Conservation (phyloP, 495 filamentous ascomycete genomes). For the Monascus purpureus region DNA sequence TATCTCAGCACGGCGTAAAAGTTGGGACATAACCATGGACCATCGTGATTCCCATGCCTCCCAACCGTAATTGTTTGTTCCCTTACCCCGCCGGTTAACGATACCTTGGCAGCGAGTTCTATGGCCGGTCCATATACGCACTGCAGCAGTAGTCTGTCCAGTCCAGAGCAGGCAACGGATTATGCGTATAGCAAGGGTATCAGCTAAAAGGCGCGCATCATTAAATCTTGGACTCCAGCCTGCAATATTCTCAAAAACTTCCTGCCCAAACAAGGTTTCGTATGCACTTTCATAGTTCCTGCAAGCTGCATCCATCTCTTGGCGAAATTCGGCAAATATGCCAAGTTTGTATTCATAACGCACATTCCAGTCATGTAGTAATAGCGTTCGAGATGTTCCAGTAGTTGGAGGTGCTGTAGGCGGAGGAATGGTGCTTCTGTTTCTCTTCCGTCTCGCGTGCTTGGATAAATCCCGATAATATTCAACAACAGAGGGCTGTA, state of each 20-base stretch:
- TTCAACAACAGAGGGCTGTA: slow-evolving; percentile 53
- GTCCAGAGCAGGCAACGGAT: slow-evolving; percentile 68
- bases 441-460: slow-evolving; percentile 71
- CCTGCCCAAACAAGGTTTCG: slow-evolving; percentile 60
- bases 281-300: slow-evolving; percentile 77
- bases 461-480: slow-evolving; percentile 87
- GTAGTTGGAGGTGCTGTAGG: slow-evolving; percentile 73
- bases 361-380: slow-evolving; percentile 76
- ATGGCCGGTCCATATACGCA: slow-evolving; percentile 63
- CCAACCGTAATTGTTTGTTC: slow-evolving; percentile 73
- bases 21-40: slow-evolving; percentile 66
- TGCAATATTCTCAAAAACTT: slow-evolving; percentile 75
- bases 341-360: slow-evolving; percentile 89
- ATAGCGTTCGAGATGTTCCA: slow-evolving; percentile 69
- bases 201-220: slow-evolving; percentile 67
- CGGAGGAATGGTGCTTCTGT: slow-evolving; percentile 56
- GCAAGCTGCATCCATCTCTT: slow-evolving; percentile 74
- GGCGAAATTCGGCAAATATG: slow-evolving; percentile 76
- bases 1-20: slow-evolving; percentile 50
- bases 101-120: slow-evolving; percentile 55
- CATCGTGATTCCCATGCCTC: slow-evolving; percentile 77
- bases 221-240: slow-evolving; percentile 80
- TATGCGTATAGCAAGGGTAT: slow-evolving; percentile 62
- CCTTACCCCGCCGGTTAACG: slow-evolving; percentile 67
- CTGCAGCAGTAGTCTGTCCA: slow-evolving; percentile 58